Base-by-base conservation (phyloP, 2,329 filamentous ascomycete genomes). In the Sphaceloma murrayae region DNA sequence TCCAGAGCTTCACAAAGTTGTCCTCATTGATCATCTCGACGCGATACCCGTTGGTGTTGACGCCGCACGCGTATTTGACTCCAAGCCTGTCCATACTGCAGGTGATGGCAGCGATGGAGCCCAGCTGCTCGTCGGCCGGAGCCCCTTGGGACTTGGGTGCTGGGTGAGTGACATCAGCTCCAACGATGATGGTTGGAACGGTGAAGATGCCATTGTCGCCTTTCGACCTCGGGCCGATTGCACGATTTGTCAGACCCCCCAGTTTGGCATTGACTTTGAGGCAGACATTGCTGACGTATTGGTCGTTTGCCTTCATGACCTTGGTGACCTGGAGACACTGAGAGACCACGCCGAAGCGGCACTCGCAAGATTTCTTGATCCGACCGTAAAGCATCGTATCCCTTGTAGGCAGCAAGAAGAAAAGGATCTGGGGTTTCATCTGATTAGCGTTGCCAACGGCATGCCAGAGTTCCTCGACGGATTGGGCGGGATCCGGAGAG, bases 201-300 rank as follows among this genome's bases (percentile, higher is more conserved):
- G 58, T 57, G 49, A 64, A 61, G 47, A 57, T 52, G 10, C 62
- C 62, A 13, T 47, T 55, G 0, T 53, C 45, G 9, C 54, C 52
- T 21, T 51, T 54, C 36, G 61, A 56, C 39, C 62, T 56, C 16
- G 63, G 33, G 9, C 63, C 56, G 55, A 69, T 54, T 2, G 67
- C 69, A 40, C 68, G 62, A 48, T 66, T 79, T 1, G 86, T 95
- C 0, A 77, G 74, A 4, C 91, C 91, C 10, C 91, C 91, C 2
- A 98, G 74, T 67, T 98, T 98, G 3, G 85, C 83, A 55, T 98
- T 96, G 52, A 98, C 78, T 67, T 98, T 98, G 85, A 98, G 91
- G 51, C 79, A 75, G 0, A 98, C 86, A 50, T 98, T 98, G 1
- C 85, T 91, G 56, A 85, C 82, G 63, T 96, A 96, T 56, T 98